Percentiles rank a stretch among this genome's conserved stretches.
These are phyloP conservation scores for Talaromyces sp. DNA, from an alignment of 2,329 filamentous ascomycete species.

Conservation along the genomic window DNA sequence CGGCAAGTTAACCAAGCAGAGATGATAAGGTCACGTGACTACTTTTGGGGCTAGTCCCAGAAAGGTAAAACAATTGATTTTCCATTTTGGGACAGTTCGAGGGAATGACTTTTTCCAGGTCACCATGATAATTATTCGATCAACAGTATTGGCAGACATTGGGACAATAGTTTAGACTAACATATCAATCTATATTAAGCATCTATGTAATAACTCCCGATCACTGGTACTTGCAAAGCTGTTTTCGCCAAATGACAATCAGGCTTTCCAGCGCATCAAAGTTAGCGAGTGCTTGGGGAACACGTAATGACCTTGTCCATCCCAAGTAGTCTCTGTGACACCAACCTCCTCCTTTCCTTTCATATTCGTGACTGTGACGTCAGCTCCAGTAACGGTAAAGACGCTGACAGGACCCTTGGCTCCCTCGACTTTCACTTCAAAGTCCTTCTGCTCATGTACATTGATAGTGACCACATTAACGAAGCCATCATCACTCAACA, in stretches of 20 bases:
- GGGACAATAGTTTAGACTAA: too few relatives aligned
- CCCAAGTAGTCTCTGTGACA: conserved; percentile 62
- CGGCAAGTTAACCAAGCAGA: not conserved
- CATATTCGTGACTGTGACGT: conserved; percentile 61
- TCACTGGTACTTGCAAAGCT: not conserved
- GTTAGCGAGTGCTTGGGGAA: conserved; percentile 72
- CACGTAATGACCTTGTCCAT: conserved; percentile 59
- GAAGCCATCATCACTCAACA: conserved; percentile 54
- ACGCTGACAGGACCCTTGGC: conserved; percentile 55
- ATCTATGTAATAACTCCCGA: not conserved
- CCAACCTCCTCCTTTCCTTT: conserved; percentile 62
- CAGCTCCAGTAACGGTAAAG: conserved; percentile 61
- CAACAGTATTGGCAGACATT: not conserved
- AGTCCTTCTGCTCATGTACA: conserved; percentile 60
- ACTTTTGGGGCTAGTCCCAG: not conserved
- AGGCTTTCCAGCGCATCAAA: conserved; percentile 58
- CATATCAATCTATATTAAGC: not conserved
- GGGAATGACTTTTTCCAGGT: not conserved
- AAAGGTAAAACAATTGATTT: not conserved
- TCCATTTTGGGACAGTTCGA: conserved; percentile 2
- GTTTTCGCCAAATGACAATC: not conserved
- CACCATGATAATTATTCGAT: not conserved
- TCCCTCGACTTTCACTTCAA: conserved; percentile 61
- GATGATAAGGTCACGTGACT: not conserved
- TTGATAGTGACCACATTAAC: conserved; percentile 73